These are phyloP conservation scores for Podaxis sp. DNA, from an alignment of 768 basidiomycete genomes.

Conservation along the genomic window DNA sequence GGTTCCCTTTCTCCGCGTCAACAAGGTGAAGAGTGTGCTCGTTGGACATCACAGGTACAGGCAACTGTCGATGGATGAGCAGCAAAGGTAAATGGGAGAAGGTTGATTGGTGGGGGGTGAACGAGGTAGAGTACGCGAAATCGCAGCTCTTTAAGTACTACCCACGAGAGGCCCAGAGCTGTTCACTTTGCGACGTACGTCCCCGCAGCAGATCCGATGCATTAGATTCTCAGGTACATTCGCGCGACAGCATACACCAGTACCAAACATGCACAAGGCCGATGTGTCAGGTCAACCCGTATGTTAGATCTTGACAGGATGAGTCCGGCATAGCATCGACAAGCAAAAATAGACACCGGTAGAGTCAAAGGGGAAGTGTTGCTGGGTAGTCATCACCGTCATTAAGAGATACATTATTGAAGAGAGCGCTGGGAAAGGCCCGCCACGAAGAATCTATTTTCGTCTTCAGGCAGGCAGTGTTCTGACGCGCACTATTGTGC, in stretches of 20 bases:
- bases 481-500: not conserved
- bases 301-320: not conserved
- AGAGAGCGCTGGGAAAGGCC: not conserved
- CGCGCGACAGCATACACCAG: not conserved
- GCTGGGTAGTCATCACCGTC: not conserved
- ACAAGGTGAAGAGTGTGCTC: conserved; percentile 38
- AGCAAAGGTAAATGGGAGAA: conserved; percentile 20
- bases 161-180: not conserved
- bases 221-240: conserved; percentile 4
- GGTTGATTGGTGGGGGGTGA: conserved; percentile 19
- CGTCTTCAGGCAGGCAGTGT: not conserved
- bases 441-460: not conserved
- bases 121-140: not conserved
- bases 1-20: conserved; percentile 60
- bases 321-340: not conserved
- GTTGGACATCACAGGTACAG: conserved; percentile 41
- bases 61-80: conserved; percentile 19
- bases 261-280: not conserved
- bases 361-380: not conserved
- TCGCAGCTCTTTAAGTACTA: not conserved
- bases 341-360: not conserved
- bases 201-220: not conserved
- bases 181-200: not conserved
- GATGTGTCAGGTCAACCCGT: conserved; percentile 3
- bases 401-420: not conserved